These are phyloP conservation scores for Ophiosphaerella herpotricha DNA, from an alignment of 2,329 filamentous ascomycete genomes.

Conservation along the genomic window DNA sequence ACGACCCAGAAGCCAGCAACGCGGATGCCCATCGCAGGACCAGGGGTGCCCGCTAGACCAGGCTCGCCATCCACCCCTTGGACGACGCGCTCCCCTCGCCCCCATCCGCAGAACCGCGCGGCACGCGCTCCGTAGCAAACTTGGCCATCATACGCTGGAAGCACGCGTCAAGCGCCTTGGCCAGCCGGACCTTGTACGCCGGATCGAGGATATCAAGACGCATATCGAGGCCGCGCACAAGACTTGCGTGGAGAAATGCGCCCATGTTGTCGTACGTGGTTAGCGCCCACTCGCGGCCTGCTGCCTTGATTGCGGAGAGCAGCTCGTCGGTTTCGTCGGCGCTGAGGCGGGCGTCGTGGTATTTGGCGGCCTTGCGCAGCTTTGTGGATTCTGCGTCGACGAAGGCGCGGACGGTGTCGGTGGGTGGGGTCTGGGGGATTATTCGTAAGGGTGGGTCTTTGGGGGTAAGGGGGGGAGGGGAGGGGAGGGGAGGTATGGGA, in stretches of 20 bases:
- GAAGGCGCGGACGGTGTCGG: slow-evolving; percentile 8
- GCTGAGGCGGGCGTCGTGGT: slow-evolving; percentile 6
- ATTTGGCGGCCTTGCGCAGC: neutral
- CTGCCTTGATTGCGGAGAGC: slow-evolving; percentile 6
- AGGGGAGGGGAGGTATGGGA: neutral
- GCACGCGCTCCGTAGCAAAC: slow-evolving; percentile 6
- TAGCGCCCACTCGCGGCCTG: slow-evolving; percentile 18
- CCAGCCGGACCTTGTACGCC: slow-evolving; percentile 9
- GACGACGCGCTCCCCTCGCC: too few species aligned
- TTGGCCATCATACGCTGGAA: slow-evolving; percentile 4
- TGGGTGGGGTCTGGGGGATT: neutral
- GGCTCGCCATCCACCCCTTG: too few species aligned
- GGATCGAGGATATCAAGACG: slow-evolving; percentile 16
- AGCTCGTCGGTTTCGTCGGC: slow-evolving; percentile 20
- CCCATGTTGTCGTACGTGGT: slow-evolving; percentile 4
- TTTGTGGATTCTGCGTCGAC: slow-evolving; percentile 6
- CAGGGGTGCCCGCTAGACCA: too few species aligned
- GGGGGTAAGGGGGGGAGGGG: neutral
- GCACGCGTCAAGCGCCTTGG: slow-evolving; percentile 3
- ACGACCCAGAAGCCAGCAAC: too few species aligned
- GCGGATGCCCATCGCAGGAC: too few species aligned
- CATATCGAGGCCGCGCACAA: slow-evolving; percentile 16
- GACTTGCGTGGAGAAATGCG: neutral
- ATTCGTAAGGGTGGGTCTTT: neutral
- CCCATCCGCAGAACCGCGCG: neutral